Base-by-base conservation (phyloP, 179 eudicot genomes). In the Nepenthes alata region DNA sequence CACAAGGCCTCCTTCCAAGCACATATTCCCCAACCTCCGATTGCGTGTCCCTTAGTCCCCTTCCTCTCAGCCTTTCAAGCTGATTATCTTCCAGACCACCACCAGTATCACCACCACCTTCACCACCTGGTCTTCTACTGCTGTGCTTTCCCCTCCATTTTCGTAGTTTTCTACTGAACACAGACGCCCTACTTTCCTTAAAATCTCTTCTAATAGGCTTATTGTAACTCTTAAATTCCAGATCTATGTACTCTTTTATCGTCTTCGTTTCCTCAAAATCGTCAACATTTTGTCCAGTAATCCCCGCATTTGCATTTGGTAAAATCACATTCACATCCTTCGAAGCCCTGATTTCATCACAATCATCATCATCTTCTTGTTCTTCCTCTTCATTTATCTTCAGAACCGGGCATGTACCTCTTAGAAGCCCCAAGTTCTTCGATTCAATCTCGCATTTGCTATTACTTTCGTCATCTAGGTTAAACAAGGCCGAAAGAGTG, bases 231-330 rank as follows among this genome's bases (percentile, higher is more conserved):
- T 67, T 59, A 3, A 78, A 61, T 72, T 91, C 96, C 52, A 89
- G 81, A 68, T 91, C 93, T 62, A 91, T 89, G 47, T 77, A 78
- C 75, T 91, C 98, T 55, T 91, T 86, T 84, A 91, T 86, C 11
- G 91, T 79, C 72, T 74, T 91, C 48, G 59, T 50, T 5, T 81
- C 85, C 13, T 72, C 89, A 13, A 69, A 79, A 49, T 39, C 67
- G 1, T 80, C 85, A 14, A 48, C 66, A 60, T 37, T 67, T 14
- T 37, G 55, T 39, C 41, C 70, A 45, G 56, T 59, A 16, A 8
- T n/a, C 25, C 12, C 75, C 36, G 5, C 56, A 73, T 16, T 55
- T 11, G 3, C 68, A 59, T 69, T 60, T 41, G 35, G 36, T 10
- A 37, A 73, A 57, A 53, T 47, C 34, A 56, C 51, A 38, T 41